Evolutionary conservation across 2,329 filamentous ascomycete genomes (phyloP), one percentile per base, ranked within the genome.

Genomic region (Penicillium psychrosexuale): DNA sequence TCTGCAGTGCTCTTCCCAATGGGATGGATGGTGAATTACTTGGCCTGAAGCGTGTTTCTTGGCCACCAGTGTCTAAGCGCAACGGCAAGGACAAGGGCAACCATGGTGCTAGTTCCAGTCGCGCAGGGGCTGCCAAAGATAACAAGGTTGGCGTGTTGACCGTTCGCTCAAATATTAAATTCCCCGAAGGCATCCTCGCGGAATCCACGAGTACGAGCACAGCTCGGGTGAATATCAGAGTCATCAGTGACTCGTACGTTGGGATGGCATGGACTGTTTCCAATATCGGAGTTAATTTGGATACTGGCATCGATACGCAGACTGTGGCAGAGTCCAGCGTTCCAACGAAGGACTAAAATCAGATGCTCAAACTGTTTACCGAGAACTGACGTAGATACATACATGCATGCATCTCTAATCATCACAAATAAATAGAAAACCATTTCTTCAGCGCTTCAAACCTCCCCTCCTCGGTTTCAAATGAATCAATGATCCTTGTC

Each of bases 161-260:
- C 2, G 61, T 70, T 5, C 66, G 63, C 13, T 72, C 70, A 1
- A 61, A 62, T 3, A 61, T 72, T 33, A 72, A 71, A 47, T 72
- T 72, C 55, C 69, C 71, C 0, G 50, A 53, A 7, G 54, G 51
- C 8, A 50, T 65, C 3, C 46, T 66, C 5, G 60, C 47, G 13
- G 56, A 64, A 8, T 57, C 50, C 1, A 53, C 46, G 1, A 55
- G 46, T 17, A 47, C 47, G n/a, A 59, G 51, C 8, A 57, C 53
- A 7, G 55, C 57, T 13, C 80, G 73, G 55, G 73, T 96, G 9
- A 87, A 91, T 67, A 82, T 97, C 3, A 70, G 82, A 58, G 85
- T 97, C 2, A 78, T 94, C 17, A 97, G 93, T 72, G 94, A 97
- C 78, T 86, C 85, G 15, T 97, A 97, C 73, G 78, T 91, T 33